Base-by-base conservation (phyloP, 2,329 filamentous ascomycete species). In the Ilyonectria destructans region DNA sequence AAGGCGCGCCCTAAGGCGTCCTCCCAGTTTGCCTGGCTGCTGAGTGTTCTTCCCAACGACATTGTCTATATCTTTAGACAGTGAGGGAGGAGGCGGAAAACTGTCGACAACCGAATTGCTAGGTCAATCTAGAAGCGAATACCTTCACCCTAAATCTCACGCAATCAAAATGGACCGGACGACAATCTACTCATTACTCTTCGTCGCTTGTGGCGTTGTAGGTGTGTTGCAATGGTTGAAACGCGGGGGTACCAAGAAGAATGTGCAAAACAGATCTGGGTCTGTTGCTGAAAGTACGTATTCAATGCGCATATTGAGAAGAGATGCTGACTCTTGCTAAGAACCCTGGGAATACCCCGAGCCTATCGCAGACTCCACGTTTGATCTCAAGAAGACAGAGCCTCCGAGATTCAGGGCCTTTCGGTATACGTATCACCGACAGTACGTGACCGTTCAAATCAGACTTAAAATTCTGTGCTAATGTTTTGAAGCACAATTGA, bases 361-460 rank as follows among this genome's bases (percentile, higher is more conserved):
- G 9, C 58, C 58, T 7, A 19, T 19, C 15, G 5, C 35, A 13
- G 58, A 61, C 12, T 8, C n/a, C 23, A 31, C 58, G 4, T 55
- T 61, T 15, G 58, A 61, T 29, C 48, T 61, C 6, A n/a, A 33
- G 17, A 61, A 26, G 23, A 61, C 58, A 5, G 48, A 54, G 17
- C 23, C 58, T 3, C 58, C 58, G 3, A 52, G 23, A 31, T 61
- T 26, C 17, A 26, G 58, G n/a, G 58, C 58, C 2, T 61, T 61
- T 45, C 58, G 58, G 7, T 61, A 61, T n/a, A 31, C 45, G 15
- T 61, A 61, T 29, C 46, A 48, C 8, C 48, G 58, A 45, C 58
- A 61, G 58, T 61, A 54, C 8, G 58, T 61, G 19, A 26, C 5
- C 5, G 26, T 26, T 26, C 26, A 26, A 26, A 26, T 26, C 26